Conservation (phyloP, 345 rosid genomes). For the Luvunga scandens region DNA sequence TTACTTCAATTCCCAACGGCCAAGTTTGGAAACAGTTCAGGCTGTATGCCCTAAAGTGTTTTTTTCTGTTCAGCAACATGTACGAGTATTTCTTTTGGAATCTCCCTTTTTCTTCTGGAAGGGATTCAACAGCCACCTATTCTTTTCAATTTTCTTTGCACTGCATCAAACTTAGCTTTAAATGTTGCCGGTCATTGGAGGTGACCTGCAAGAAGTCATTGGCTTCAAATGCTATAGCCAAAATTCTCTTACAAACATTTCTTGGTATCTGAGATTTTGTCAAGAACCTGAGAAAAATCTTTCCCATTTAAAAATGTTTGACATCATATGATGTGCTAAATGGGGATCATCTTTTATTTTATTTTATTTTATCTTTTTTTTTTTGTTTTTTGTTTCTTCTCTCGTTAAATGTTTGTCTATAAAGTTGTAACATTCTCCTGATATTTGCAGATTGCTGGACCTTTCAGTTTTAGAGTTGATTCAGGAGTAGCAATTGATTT, state of each 20-base stretch:
- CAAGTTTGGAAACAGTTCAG: conserved; percentile 48
- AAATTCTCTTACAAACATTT: not conserved
- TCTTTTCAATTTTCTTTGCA: not conserved
- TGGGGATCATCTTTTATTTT: not conserved
- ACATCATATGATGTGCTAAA: not conserved
- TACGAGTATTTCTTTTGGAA: conserved; percentile 21
- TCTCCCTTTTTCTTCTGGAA: not conserved
- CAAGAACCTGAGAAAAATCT: not conserved
- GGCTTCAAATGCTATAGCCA: not conserved
- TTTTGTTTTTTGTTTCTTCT: not conserved
- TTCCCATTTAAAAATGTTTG: not conserved
- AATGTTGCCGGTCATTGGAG: not conserved
- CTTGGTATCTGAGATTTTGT: not conserved
- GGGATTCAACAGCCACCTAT: not conserved
- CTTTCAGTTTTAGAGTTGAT: conserved; percentile 86
- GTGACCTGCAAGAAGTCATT: not conserved
- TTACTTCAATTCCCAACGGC: conserved; percentile 57
- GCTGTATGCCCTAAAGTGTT: conserved; percentile 60
- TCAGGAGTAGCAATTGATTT: conserved; percentile 56
- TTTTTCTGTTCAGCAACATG: conserved; percentile 94
- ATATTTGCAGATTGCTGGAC: conserved; percentile 74
- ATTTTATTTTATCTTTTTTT: too few relatives aligned
- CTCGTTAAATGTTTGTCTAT: not conserved
- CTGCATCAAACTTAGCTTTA: not conserved
- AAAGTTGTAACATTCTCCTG: not conserved